A percentile compares a stretch with the other conserved stretches of the same genome.
Evolutionary conservation across 345 rosid genomes (phyloP).

Genomic region (Camelina hispida): DNA sequence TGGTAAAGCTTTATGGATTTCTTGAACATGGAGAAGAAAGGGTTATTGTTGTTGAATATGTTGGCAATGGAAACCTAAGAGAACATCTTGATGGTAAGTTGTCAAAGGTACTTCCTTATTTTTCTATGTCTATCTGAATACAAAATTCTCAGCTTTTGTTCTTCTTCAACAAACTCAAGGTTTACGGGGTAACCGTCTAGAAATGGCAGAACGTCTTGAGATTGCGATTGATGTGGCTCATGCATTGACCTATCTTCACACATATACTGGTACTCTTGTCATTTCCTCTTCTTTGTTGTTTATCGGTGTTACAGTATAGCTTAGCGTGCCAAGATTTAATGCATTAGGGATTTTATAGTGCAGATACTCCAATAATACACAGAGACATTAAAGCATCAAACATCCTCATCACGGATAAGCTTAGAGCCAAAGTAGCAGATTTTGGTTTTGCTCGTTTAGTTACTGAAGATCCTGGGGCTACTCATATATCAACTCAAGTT

Average conservation of each 20-base stretch:
- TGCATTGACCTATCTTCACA: constrained; percentile 87
- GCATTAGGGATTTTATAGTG: constrained; percentile 9
- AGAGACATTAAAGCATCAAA: constrained; percentile 91
- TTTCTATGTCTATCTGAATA: neutral
- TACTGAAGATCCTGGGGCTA: constrained; percentile 57
- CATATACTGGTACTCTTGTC: constrained; percentile 65
- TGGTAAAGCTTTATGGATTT: constrained; percentile 82
- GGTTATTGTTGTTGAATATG: constrained; percentile 77
- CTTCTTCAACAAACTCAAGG: constrained; percentile 53
- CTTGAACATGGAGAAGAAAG: constrained; percentile 70
- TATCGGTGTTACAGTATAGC: neutral
- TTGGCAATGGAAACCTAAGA: constrained; percentile 77
- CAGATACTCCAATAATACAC: constrained; percentile 90
- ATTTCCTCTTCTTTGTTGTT: neutral
- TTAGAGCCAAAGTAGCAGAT: constrained; percentile 90
- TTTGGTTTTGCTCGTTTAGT: constrained; percentile 84
- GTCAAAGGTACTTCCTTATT: constrained; percentile 30
- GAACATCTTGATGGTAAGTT: constrained; percentile 91
- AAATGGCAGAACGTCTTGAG: constrained; percentile 80
- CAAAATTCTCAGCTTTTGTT: neutral
- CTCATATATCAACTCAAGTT: constrained; percentile 82
- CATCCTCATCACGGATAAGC: constrained; percentile 71
- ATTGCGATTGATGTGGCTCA: constrained; percentile 96
- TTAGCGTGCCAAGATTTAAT: neutral
- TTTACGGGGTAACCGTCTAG: constrained; percentile 62